phyloP scores from a whole-genome alignment of 495 filamentous ascomycete genomes.

The Hypoxylon rickii region DNA sequence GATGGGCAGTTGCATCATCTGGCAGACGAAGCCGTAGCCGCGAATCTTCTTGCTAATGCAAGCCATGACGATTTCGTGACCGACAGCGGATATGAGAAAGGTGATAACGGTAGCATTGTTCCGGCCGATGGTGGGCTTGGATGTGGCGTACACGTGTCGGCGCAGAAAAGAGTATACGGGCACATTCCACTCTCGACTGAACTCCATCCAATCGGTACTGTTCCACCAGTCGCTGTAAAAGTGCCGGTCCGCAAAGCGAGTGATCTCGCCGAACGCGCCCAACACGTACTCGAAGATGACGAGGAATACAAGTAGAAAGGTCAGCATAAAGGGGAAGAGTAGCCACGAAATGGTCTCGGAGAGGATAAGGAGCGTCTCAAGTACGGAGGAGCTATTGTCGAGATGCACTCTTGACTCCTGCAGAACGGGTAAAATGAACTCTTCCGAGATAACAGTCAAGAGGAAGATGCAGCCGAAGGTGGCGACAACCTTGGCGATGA shows the following conservation, averaged over 20 bases:
- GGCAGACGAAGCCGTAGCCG: constrained; percentile 89
- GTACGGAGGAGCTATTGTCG: constrained; percentile 56
- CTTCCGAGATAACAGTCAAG: constrained; percentile 85
- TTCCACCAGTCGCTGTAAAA: constrained; percentile 99
- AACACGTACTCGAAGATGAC: constrained; percentile 97
- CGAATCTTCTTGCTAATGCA: constrained; percentile 97
- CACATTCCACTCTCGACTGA: constrained; percentile 96
- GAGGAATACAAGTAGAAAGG: constrained; percentile 91
- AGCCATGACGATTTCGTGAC: constrained; percentile 95
- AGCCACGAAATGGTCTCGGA: constrained; percentile 92
- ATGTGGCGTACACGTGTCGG: constrained; percentile 88
- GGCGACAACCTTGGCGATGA: constrained; percentile 83
- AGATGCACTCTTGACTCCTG: constrained; percentile 73
- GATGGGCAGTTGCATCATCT: constrained; percentile 96
- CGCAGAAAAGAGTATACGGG: constrained; percentile 98
- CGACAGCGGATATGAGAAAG: constrained; percentile 85
- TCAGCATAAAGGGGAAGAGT: constrained; percentile 96
- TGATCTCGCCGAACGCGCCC: constrained; percentile 93
- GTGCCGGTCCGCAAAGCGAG: constrained; percentile 89
- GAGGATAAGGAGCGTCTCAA: constrained; percentile 77
- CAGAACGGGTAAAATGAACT: constrained; percentile 92
- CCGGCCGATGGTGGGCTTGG: constrained; percentile 72
- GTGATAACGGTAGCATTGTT: constrained; percentile 86
- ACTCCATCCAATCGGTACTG: constrained; percentile 88
- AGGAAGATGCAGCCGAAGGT: constrained; percentile 97